Evolutionary conservation across 345 rosid genomes (phyloP), one percentile per base, ranked within the genome.

Genomic region (Clarkia xantiana): DNA sequence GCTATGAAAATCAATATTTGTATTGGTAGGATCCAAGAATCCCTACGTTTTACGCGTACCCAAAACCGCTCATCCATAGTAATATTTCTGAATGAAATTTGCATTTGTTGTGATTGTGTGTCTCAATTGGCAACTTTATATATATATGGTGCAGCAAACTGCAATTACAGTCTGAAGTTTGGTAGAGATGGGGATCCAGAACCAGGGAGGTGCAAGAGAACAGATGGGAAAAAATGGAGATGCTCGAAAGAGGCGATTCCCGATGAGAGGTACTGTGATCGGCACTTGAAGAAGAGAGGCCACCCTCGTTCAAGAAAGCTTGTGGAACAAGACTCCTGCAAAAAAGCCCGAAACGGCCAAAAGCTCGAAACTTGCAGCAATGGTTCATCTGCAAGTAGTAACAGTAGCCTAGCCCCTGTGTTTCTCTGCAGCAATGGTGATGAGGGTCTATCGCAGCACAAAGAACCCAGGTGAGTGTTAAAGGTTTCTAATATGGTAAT

Each of bases 291-390:
- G 56, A 80, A 86, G 53, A 72, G 89, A 76, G 86, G 89, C 44
- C 88, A 89, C 49, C 89, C 88, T 64, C 95, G 95, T 86, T 86
- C 95, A 86, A 86, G 93, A 86, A 86, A 82, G 86, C 93, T 60
- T 74, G 95, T 86, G 95, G 93, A 82, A 77, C 15, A 18, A 48
- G 34, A 50, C n/a, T 13, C 50, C 17, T 56, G 20, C 65, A 68
- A 66, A 47, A 77, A 59, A 68, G 60, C 58, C 40, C 64, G 67
- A 45, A 60, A 52, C 29, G 14, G 20, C 49, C 48, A 18, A 2
- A 4, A 45, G 41, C 46, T 16, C n/a, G 17, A 47, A 10, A 6
- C 63, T 19, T 25, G n/a, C n/a, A n/a, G n/a, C n/a, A n/a, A n/a
- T n/a, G n/a, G n/a, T n/a, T n/a, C n/a, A n/a, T n/a, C n/a, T n/a